Evolutionary conservation across 192 early-diverging fungal species (phyloP), one percentile per base, ranked within the genome.

Genomic region (Chytriomyces sp.): DNA sequence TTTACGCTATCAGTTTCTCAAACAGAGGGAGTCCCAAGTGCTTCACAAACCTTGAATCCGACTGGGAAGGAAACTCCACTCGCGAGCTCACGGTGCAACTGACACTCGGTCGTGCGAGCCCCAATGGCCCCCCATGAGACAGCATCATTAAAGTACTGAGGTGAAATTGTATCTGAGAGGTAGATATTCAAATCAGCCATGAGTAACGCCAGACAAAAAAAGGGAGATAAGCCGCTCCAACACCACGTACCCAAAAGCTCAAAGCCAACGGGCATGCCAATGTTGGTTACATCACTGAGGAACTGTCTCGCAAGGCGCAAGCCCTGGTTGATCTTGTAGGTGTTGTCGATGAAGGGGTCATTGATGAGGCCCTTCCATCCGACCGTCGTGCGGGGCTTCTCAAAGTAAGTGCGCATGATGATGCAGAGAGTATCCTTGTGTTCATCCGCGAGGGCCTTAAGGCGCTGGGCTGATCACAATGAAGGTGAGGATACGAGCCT

Each of bases 81-180:
- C 5, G 96, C 93, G 52, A 98, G 86, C 77, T 98, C 96, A 56
- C 96, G 88, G 77, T 98, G 95, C 33, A 96, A 82, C 75, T 98
- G 96, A 55, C 91, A 94, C 76, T 96, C 95, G n/a, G 96, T 98
- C 1, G 96, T 98, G 53, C 96, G 85, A 28, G 96, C 96, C 26
- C 96, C 96, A 70, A 98, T 97, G 6, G 96, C 96, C 30, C 94
- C 96, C 96, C 96, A 98, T 19, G 92, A 92, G 81, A 96, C 91
- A 39, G 96, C 77, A 77, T 97, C 95, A n/a, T 89, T 94, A 72
- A 98, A 80, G 85, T 93, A 98, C 82, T 98, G 96, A 34, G 96
- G 96, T n/a, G 94, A 93, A 40, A 98, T 93, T 4, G 95, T 98
- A 70, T 98, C 84, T 63, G 33, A 26, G 34, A 61, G 7, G 3